Conservation (phyloP, 331 rosid genomes). For the Quercus phellos region DNA sequence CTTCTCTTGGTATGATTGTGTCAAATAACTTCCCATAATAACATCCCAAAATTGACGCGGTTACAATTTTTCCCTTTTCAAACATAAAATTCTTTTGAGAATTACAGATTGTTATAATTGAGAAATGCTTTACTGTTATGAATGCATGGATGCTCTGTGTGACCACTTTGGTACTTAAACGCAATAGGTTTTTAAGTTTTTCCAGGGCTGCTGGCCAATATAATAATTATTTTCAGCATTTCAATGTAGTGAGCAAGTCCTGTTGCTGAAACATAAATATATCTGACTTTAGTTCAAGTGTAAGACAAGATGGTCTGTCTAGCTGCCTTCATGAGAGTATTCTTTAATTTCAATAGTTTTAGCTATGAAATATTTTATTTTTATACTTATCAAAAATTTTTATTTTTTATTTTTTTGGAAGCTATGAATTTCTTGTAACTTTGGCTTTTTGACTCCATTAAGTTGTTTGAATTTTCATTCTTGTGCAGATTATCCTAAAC, state of each 20-base stretch:
- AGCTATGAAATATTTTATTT: neutral
- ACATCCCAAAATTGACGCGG: neutral
- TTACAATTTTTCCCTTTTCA: neutral
- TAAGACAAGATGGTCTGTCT: neutral
- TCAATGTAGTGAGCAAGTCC: neutral
- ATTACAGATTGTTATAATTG: neutral
- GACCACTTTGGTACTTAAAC: neutral
- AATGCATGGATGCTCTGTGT: neutral
- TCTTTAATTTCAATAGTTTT: neutral
- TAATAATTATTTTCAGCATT: neutral
- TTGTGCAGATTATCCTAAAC: constrained; percentile 69
- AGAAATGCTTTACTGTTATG: neutral
- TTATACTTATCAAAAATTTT: too few species aligned
- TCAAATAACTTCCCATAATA: neutral
- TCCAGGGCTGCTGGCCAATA: neutral
- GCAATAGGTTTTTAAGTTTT: neutral
- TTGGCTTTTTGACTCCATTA: neutral
- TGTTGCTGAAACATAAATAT: neutral
- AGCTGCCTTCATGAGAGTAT: neutral
- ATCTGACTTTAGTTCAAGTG: neutral
- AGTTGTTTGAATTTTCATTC: constrained; percentile 16
- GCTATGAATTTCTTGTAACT: neutral
- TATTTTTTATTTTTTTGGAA: neutral
- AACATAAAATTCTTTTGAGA: neutral
- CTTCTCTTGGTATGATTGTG: too few species aligned